Evolutionary conservation across 2,329 filamentous ascomycete species (phyloP).

Genomic region (Sporothrix inflata): DNA sequence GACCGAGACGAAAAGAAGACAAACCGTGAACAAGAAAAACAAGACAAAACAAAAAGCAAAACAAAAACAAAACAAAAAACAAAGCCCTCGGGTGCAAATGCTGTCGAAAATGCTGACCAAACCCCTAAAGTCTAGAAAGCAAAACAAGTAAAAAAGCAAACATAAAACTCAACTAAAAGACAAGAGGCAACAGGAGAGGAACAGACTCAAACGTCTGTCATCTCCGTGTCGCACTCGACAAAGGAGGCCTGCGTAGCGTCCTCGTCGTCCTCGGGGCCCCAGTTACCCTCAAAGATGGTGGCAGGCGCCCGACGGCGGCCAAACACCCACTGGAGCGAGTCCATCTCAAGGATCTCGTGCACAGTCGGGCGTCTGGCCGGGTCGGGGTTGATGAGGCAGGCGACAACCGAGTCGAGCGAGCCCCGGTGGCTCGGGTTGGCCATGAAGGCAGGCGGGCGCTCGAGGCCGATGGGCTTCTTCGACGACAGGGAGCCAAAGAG

Average conservation of each 20-base stretch:
- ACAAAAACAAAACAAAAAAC: slow-evolving; percentile 23
- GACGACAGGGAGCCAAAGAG: slow-evolving; percentile 49
- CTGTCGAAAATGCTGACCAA: slow-evolving; percentile 31
- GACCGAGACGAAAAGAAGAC: slow-evolving; percentile 10
- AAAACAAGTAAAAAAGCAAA: neutral
- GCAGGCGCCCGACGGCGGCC: slow-evolving; percentile 79
- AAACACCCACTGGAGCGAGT: slow-evolving; percentile 80
- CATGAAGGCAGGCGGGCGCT: slow-evolving; percentile 84
- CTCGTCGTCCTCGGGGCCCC: slow-evolving; percentile 68
- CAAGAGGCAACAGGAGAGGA: neutral
- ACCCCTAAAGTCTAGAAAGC: slow-evolving; percentile 6
- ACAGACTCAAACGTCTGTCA: slow-evolving; percentile 56
- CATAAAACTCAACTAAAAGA: neutral
- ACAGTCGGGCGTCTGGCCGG: slow-evolving; percentile 74
- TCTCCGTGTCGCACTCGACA: slow-evolving; percentile 55
- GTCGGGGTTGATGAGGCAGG: slow-evolving; percentile 82
- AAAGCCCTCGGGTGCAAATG: slow-evolving; percentile 24
- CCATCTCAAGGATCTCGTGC: slow-evolving; percentile 70
- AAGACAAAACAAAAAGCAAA: neutral
- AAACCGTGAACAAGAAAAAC: neutral
- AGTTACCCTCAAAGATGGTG: slow-evolving; percentile 95
- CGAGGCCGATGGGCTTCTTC: slow-evolving; percentile 53
- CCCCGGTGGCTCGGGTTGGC: slow-evolving; percentile 70
- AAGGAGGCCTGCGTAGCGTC: slow-evolving; percentile 38
- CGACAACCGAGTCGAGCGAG: slow-evolving; percentile 81